Conservation (phyloP, 345 rosid genomes). For the Dipteronia sinensis region DNA sequence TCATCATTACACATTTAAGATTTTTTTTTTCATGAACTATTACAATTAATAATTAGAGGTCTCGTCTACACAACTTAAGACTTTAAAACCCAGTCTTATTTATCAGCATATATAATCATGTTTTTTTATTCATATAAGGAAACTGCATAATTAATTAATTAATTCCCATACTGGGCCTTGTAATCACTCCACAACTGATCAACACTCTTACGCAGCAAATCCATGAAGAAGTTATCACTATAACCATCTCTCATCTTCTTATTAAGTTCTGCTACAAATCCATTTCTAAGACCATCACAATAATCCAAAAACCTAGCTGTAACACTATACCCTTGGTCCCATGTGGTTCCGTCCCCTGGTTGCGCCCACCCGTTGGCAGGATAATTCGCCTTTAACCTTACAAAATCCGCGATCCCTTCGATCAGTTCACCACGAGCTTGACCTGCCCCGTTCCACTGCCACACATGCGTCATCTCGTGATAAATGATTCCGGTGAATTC, state of each 20-base stretch:
- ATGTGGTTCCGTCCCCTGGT: conserved; percentile 56
- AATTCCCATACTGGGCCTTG: conserved; percentile 48
- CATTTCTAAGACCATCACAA: conserved; percentile 45
- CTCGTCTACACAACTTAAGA: too few relatives aligned
- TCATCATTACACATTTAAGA: too few relatives aligned
- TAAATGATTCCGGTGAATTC: conserved; percentile 66
- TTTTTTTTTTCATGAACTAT: too few relatives aligned
- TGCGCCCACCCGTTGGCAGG: conserved; percentile 54
- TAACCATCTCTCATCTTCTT: conserved; percentile 62
- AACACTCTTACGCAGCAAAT: conserved; percentile 58
- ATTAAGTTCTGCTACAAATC: conserved; percentile 69
- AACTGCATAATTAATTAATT: not conserved
- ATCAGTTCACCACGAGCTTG: conserved; percentile 52
- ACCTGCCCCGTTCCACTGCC: conserved; percentile 79
- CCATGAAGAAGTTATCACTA: conserved; percentile 46
- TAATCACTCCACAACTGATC: conserved; percentile 71
- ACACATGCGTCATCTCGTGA: conserved; percentile 68
- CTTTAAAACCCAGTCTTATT: not conserved
- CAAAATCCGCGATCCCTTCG: conserved; percentile 71
- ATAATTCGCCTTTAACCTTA: conserved; percentile 56
- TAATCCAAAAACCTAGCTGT: conserved; percentile 67
- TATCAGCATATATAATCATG: not conserved
- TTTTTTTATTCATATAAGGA: not conserved
- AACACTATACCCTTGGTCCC: conserved; percentile 73
- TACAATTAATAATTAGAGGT: too few relatives aligned